Percentiles rank a stretch among this genome's conserved stretches.
These are phyloP conservation scores for Nitzschia putrida DNA, from an alignment of 108 stramenopile species.

Conservation along the genomic window DNA sequence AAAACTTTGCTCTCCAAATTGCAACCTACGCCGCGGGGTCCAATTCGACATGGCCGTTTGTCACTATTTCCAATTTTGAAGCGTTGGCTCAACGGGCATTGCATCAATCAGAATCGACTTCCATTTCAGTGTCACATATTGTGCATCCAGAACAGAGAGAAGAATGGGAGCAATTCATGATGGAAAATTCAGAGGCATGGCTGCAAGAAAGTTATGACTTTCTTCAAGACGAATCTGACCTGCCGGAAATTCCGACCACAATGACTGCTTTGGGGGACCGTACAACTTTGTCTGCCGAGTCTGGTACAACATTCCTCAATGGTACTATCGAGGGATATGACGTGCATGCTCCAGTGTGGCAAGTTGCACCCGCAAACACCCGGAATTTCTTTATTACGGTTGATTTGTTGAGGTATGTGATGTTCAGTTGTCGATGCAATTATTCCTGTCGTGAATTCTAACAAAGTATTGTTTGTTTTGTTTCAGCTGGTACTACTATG, in stretches of 20 bases:
- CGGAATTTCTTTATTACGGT: neutral
- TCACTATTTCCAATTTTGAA: constrained; percentile 21
- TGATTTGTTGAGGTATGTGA: neutral
- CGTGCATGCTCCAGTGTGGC: neutral
- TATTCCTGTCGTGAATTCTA: neutral
- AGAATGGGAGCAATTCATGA: constrained; percentile 6
- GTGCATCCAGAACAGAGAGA: neutral
- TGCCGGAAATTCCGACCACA: neutral
- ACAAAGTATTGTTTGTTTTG: neutral
- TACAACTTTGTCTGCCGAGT: neutral
- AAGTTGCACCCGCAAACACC: neutral
- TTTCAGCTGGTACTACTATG: neutral
- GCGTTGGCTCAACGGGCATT: neutral
- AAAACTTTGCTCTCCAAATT: neutral
- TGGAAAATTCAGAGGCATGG: neutral
- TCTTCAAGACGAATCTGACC: no score
- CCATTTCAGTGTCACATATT: neutral
- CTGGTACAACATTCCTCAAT: no score
- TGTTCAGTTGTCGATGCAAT: neutral
- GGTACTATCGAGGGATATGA: neutral
- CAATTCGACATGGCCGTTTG: constrained; percentile 29
- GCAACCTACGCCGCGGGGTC: neutral
- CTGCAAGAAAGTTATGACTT: no score
- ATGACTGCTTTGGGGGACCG: neutral
- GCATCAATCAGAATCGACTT: neutral